Percentiles rank a stretch among this genome's conserved stretches.
phyloP scores from a whole-genome alignment of 352 stramenopile genomes.

The Phytophthora brassicae region DNA sequence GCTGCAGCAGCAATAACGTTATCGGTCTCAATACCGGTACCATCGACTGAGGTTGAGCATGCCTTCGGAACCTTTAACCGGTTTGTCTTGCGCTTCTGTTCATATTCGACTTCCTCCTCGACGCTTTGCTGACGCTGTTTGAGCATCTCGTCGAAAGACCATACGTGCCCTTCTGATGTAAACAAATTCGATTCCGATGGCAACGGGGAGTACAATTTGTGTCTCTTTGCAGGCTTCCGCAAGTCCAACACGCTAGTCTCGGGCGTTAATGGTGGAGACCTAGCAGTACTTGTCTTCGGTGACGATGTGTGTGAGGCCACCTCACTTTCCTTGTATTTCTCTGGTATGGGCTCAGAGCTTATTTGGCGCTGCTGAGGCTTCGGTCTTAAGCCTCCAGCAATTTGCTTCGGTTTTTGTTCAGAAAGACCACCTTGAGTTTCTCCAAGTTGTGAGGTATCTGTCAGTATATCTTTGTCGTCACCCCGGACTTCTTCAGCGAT shows the following conservation, averaged over 20 bases:
- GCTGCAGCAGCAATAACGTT: slow-evolving; percentile 51
- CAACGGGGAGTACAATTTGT: slow-evolving; percentile 23
- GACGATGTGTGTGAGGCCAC: slow-evolving; percentile 4
- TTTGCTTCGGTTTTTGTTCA: slow-evolving; percentile 12
- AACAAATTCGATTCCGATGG: slow-evolving; percentile 2
- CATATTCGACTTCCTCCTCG: slow-evolving; percentile 41
- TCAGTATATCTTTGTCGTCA: neutral
- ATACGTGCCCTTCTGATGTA: slow-evolving; percentile 28
- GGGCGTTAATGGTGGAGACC: slow-evolving; percentile 8
- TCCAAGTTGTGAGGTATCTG: neutral
- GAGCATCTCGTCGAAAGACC: slow-evolving; percentile 46
- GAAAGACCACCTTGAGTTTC: neutral
- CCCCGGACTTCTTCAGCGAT: slow-evolving; percentile 3
- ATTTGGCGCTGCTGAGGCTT: neutral
- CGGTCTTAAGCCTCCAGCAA: slow-evolving; percentile 17
- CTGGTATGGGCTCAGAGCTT: no score
- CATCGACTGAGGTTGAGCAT: slow-evolving; percentile 35
- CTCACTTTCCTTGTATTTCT: neutral
- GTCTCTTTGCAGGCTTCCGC: slow-evolving; percentile 27
- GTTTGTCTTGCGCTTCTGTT: slow-evolving; percentile 30
- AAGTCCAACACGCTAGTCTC: slow-evolving; percentile 19
- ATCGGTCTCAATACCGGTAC: slow-evolving; percentile 15
- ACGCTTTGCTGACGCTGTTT: slow-evolving; percentile 46
- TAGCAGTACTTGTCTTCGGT: slow-evolving; percentile 7
- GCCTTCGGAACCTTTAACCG: slow-evolving; percentile 39